Base-by-base conservation (phyloP, 495 filamentous ascomycete genomes). In the Daldinia concentrica region DNA sequence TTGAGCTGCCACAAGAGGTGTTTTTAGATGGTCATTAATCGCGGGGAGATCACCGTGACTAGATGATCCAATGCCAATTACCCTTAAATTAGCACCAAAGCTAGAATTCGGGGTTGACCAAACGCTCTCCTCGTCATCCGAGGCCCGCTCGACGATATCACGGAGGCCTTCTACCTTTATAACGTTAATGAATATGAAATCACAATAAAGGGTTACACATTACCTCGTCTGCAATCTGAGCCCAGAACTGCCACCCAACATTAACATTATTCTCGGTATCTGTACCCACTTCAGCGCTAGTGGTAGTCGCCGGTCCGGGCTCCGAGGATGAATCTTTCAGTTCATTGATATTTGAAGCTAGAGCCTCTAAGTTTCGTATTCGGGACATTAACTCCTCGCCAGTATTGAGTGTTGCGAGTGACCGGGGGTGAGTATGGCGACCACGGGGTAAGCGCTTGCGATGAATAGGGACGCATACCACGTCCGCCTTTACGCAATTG, bases 401-500 rank as follows among this genome's bases (percentile, higher is more conserved):
- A 7, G 26, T 41, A 32, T 39, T 30, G 12, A 27, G 2, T 6
- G 24, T 34, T 15, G 56, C 4, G 26, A 34, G n/a, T 4, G 54
- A 27, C 22, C 19, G 67, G 14, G 67, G 67, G 34, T 60, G 48
- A 34, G 55, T 39, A 24, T 73, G 60, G 7, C 69, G 69, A 11
- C 69, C 69, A 14, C 69, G 59, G 24, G 65, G 64, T 41, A 62
- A 54, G 41, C 69, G 64, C 30, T 58, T 61, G 32, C 65, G 58
- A 63, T 73, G 55, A 19, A 73, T 57, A 19, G 69, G 69, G 9
- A 64, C 34, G 37, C 69, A 73, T 9, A 22, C 29, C 1, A 57
- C 39, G 15, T 37, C 69, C 15, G 59, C 15, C 55, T 50, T 63
- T 19, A 39, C 26, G 34, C 69, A 73, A 26, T 68, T 68, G 34